Evolutionary conservation across 1,284 basidiomycete species (phyloP).

Genomic region (Leccinum variabile): DNA sequence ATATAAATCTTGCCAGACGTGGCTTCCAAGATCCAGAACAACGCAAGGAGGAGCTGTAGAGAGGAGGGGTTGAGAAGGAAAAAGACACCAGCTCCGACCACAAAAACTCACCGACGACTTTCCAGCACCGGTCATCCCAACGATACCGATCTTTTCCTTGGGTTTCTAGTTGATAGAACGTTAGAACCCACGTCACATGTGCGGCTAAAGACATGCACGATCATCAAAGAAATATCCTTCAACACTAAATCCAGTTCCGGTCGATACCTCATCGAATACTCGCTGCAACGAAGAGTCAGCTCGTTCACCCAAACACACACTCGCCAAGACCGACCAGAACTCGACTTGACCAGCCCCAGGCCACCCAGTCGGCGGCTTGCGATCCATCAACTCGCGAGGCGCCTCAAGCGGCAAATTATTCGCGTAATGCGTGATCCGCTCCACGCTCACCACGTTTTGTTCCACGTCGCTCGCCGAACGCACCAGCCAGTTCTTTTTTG

Average conservation of each 20-base stretch:
- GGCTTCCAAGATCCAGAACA: constrained; percentile 86
- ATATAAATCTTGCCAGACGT: constrained; percentile 76
- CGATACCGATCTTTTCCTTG: constrained; percentile 82
- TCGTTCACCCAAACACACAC: neutral
- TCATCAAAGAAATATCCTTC: constrained; percentile 67
- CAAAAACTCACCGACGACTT: constrained; percentile 71
- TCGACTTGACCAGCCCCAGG: constrained; percentile 75
- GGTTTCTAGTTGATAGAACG: constrained; percentile 47
- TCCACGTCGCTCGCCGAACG: constrained; percentile 89
- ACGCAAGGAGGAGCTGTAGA: constrained; percentile 56
- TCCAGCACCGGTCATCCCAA: constrained; percentile 91
- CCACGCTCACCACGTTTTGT: constrained; percentile 90
- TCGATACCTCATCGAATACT: constrained; percentile 84
- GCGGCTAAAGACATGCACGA: constrained; percentile 42
- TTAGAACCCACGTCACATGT: constrained; percentile 23
- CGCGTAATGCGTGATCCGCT: constrained; percentile 74
- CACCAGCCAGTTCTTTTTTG: constrained; percentile 81
- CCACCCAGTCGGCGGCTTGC: constrained; percentile 66
- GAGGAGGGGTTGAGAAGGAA: neutral
- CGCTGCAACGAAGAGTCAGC: constrained; percentile 36
- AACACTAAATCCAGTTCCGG: constrained; percentile 79
- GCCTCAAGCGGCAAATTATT: constrained; percentile 73
- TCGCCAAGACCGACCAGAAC: constrained; percentile 54
- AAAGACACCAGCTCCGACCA: neutral
- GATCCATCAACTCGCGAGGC: constrained; percentile 68